Conservation (phyloP, 2,329 filamentous ascomycete species). For the Mycosphaerelloides madeirae region DNA sequence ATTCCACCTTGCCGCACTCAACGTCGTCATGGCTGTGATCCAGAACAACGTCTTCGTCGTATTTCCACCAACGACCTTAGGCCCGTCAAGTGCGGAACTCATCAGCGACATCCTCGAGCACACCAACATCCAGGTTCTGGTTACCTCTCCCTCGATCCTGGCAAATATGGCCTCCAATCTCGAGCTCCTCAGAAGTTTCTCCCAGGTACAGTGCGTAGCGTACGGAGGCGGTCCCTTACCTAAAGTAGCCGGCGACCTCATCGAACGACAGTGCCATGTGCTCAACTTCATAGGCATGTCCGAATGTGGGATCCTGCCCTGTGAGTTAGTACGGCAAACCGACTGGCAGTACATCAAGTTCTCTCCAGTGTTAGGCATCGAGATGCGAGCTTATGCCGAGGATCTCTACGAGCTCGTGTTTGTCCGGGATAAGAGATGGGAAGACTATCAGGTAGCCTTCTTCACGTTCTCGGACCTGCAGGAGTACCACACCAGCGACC, state of each 20-base stretch:
- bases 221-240: conserved; percentile 14
- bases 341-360: conserved; percentile 17
- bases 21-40: conserved; percentile 5
- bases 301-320: conserved; percentile 10
- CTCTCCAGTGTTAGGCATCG: conserved; percentile 11
- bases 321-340: conserved; percentile 4
- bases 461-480: conserved; percentile 31
- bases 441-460: conserved; percentile 14
- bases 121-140: not conserved
- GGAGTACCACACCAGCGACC: conserved; percentile 38
- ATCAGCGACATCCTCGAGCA: no score
- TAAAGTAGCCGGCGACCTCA: conserved; percentile 8
- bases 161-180: conserved; percentile 11
- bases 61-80: conserved; percentile 3
- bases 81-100: no score
- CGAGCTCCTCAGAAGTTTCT: conserved; percentile 7
- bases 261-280: conserved; percentile 5
- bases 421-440: conserved; percentile 11
- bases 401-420: conserved; percentile 13
- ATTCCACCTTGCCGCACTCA: conserved; percentile 1
- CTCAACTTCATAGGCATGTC: conserved; percentile 10
- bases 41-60: conserved; percentile 8
- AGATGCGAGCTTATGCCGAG: conserved; percentile 11
- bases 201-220: conserved; percentile 2
- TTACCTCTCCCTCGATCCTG: conserved; percentile 9